phyloP scores from a whole-genome alignment of 345 rosid genomes.

The Sisymbrium irio region DNA sequence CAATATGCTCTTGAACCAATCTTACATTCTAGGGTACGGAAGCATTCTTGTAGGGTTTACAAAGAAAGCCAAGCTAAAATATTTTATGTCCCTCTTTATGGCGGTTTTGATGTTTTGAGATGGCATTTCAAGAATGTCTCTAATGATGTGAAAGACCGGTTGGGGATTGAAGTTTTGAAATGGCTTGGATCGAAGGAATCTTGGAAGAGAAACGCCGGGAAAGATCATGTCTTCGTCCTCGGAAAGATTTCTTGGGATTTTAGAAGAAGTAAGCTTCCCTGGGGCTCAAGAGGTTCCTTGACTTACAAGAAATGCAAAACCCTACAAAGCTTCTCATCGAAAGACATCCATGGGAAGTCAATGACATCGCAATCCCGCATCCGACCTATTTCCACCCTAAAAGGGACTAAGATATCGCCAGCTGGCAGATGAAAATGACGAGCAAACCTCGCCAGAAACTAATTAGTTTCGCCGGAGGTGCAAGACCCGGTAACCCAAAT shows the following conservation, averaged over 20 bases:
- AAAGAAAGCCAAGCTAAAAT: conserved; percentile 57
- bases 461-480: conserved; percentile 64
- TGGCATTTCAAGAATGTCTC: conserved; percentile 82
- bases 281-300: conserved; percentile 68
- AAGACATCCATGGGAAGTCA: conserved; percentile 71
- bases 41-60: conserved; percentile 55
- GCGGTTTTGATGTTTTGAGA: conserved; percentile 65
- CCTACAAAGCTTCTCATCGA: conserved; percentile 71
- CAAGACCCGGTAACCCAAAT: conserved; percentile 49
- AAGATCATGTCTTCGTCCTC: conserved; percentile 69
- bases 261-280: conserved; percentile 48
- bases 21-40: not conserved
- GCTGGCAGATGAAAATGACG: conserved; percentile 56
- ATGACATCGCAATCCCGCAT: conserved; percentile 74
- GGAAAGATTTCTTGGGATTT: conserved; percentile 93
- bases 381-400: conserved; percentile 76
- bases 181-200: conserved; percentile 58
- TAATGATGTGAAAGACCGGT: conserved; percentile 50
- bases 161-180: conserved; percentile 49
- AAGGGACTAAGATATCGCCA: conserved; percentile 47
- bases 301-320: conserved; percentile 62
- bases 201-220: conserved; percentile 55
- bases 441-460: conserved; percentile 44
- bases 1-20: conserved; percentile 26
- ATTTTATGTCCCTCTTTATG: conserved; percentile 69